Evolutionary conservation across 1,284 basidiomycete species (phyloP).

Genomic region (Neonothopanus nambi): DNA sequence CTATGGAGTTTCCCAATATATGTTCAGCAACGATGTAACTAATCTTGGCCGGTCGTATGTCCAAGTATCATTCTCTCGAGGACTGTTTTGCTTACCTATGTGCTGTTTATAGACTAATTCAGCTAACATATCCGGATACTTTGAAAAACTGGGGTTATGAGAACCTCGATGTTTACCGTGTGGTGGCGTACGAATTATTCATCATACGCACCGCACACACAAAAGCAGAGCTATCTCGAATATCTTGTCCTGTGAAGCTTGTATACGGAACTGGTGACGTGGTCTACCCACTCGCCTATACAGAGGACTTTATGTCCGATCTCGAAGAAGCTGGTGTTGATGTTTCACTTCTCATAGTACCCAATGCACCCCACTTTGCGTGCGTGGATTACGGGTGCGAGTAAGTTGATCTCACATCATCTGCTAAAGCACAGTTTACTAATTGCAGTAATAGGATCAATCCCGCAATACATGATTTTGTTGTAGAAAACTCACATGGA

Average conservation of each 20-base stretch:
- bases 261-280: constrained; percentile 13
- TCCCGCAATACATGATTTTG: constrained; percentile 8
- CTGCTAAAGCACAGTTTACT: no score
- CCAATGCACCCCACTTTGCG: constrained; percentile 37
- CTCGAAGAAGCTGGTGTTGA: constrained; percentile 30
- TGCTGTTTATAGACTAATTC: not conserved
- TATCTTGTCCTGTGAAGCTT: constrained; percentile 16
- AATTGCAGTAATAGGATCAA: constrained; percentile 8
- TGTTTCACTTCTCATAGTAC: constrained; percentile 26
- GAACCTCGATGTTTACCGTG: not conserved
- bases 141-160: constrained; percentile 2
- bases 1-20: constrained; percentile 12
- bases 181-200: constrained; percentile 8
- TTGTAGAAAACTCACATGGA: not conserved
- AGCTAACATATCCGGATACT: not conserved
- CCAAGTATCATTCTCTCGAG: not conserved
- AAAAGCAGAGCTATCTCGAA: constrained; percentile 2
- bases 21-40: constrained; percentile 7
- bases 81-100: not conserved
- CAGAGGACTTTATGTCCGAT: constrained; percentile 26
- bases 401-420: constrained; percentile 22
- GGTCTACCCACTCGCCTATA: constrained; percentile 11
- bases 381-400: constrained; percentile 31
- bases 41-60: constrained; percentile 7
- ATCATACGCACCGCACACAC: constrained; percentile 4